Base-by-base conservation (phyloP, 2,329 filamentous ascomycete species). In the Colletotrichum acutatum region DNA sequence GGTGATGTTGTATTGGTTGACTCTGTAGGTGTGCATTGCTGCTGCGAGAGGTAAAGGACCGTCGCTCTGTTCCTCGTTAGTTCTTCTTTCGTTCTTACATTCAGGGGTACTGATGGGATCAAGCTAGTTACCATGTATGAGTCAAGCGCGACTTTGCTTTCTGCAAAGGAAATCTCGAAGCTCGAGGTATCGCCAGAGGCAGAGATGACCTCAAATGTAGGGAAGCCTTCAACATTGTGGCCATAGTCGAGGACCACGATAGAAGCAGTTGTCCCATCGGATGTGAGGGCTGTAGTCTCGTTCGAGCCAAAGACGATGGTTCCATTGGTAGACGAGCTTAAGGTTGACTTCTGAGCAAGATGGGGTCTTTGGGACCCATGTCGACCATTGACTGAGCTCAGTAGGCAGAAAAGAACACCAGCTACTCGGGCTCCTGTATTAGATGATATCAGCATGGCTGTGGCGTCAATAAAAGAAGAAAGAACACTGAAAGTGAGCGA, bases 11-110 rank as follows among this genome's bases (percentile, higher is more conserved):
- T 82, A 82, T 5, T 73, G 75, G 46, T 80, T 82, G 3, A 83
- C 74, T 9, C 81, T 76, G 71, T 82, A 83, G 1, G 79, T 81
- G 58, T 83, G 80, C 80, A 83, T 82, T 4, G 82, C 79, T 12
- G 81, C 81, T 11, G 82, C 78, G 1, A 83, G 74, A 12, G 77
- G 74, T 11, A 83, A 66, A 9, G 82, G 81, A 0, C 81, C 81
- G 57, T 81, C 80, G 60, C 57, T 67, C 71, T 67, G 46, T 58
- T 8, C 5, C 6, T n/a, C 5, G 11, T 26, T 11, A 49, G 32
- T 54, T 26, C 19, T 46, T n/a, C 0, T n/a, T 49, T n/a, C 1
- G 16, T 49, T 49, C 34, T 28, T 7, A 12, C 7, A 11, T n/a
- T 49, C 28, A 30, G 12, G 54, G 5, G 16, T 26, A 26, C 12